These are phyloP conservation scores for Ustilago lituana DNA, from an alignment of 1,284 basidiomycete genomes.

Conservation along the genomic window DNA sequence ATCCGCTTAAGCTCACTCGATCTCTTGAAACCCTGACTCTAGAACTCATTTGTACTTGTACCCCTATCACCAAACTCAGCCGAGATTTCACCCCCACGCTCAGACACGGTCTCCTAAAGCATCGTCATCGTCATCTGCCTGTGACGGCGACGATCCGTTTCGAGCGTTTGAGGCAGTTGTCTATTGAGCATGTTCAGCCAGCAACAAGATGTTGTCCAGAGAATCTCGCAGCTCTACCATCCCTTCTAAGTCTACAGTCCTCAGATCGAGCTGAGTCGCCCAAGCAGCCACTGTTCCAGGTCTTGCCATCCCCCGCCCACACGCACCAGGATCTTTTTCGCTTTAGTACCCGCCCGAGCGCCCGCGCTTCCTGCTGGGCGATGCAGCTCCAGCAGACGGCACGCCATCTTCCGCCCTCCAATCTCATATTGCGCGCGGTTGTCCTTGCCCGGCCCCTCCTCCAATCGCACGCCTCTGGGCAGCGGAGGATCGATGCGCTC, in stretches of 20 bases:
- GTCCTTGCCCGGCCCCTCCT: conserved; percentile 76
- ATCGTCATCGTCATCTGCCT: no score
- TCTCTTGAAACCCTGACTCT: no score
- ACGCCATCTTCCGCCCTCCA: conserved; percentile 74
- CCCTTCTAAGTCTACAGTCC: background rate
- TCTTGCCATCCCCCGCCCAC: conserved; percentile 79
- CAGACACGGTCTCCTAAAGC: no score
- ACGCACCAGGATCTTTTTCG: conserved; percentile 60
- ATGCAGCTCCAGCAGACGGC: conserved; percentile 78
- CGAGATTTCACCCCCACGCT: no score
- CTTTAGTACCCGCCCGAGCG: conserved; percentile 49
- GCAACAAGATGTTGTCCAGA: no score
- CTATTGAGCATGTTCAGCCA: no score
- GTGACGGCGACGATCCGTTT: no score
- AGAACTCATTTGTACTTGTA: conserved; percentile 37
- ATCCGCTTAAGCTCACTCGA: conserved; percentile 8
- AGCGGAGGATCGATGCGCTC: conserved; percentile 82
- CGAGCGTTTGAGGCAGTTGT: no score
- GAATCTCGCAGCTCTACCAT: no score
- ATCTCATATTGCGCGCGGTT: conserved; percentile 83
- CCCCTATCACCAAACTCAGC: conserved; percentile 2
- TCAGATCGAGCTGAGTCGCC: conserved; percentile 30
- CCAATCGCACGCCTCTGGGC: conserved; percentile 70
- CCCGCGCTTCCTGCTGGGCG: conserved; percentile 50
- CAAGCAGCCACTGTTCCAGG: conserved; percentile 76